Evolutionary conservation across 2,329 filamentous ascomycete species (phyloP).

Genomic region (Fusarium nurragi): DNA sequence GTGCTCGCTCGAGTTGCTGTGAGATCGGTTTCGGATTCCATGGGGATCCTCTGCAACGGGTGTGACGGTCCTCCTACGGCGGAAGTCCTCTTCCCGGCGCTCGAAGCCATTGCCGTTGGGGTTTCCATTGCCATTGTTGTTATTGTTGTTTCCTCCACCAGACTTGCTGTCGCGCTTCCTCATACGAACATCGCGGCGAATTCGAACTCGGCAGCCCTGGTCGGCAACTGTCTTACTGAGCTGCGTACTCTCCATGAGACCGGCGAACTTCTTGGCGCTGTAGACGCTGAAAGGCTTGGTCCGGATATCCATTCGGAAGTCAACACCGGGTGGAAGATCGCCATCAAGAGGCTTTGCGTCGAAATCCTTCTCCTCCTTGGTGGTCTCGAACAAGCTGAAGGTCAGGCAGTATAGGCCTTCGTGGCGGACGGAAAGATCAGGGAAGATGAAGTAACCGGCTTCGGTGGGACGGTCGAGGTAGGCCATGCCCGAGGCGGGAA

Average conservation of each 20-base stretch:
- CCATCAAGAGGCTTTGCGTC: conserved; percentile 63
- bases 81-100: conserved; percentile 73
- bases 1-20: conserved; percentile 67
- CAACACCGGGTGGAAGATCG: conserved; percentile 67
- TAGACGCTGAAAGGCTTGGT: conserved; percentile 87
- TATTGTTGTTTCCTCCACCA: conserved; percentile 54
- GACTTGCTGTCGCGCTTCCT: conserved; percentile 80
- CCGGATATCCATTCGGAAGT: conserved; percentile 90
- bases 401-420: conserved; percentile 92
- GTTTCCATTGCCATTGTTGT: conserved; percentile 52
- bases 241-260: conserved; percentile 86
- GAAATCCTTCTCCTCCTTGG: conserved; percentile 84
- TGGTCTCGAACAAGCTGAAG: conserved; percentile 93
- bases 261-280: conserved; percentile 98
- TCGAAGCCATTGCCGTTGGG: conserved; percentile 58
- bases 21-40: conserved; percentile 63
- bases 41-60: conserved; percentile 49
- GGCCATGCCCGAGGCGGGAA: conserved; percentile 93
- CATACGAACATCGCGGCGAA: conserved; percentile 93
- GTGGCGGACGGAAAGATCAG: conserved; percentile 93
- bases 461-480: conserved; percentile 87
- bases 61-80: conserved; percentile 50
- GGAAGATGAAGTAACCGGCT: conserved; percentile 95
- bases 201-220: conserved; percentile 95
- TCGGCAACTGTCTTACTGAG: conserved; percentile 93